Conservation (phyloP, 768 basidiomycete species). For the Leccinum obscurum region DNA sequence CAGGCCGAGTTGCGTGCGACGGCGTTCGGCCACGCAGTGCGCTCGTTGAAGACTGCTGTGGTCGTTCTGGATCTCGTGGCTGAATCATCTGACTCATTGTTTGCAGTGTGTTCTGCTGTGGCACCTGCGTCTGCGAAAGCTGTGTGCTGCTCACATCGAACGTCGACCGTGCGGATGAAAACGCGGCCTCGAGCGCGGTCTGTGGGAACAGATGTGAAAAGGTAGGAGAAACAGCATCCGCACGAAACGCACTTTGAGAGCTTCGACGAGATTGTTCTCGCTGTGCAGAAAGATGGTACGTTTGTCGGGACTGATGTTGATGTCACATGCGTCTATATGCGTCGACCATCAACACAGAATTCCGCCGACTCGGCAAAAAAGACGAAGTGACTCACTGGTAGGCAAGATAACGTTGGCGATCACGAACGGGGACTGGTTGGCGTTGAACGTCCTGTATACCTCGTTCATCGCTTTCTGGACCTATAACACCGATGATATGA, state of each 20-base stretch:
- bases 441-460: slow-evolving; percentile 82
- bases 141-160: slow-evolving; percentile 49
- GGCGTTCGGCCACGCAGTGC: background rate
- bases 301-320: slow-evolving; percentile 97
- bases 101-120: slow-evolving; percentile 6
- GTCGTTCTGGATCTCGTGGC: background rate
- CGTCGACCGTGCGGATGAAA: slow-evolving; percentile 70
- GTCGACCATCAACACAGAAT: background rate
- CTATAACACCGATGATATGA: slow-evolving; percentile 36
- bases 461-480: slow-evolving; percentile 91
- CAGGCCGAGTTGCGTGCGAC: background rate
- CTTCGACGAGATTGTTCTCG: slow-evolving; percentile 75
- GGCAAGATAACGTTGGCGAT: slow-evolving; percentile 84
- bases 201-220: slow-evolving; percentile 27
- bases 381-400: slow-evolving; percentile 49
- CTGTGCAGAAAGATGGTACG: slow-evolving; percentile 91
- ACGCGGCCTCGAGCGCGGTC: slow-evolving; percentile 66
- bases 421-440: slow-evolving; percentile 75
- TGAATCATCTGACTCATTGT: background rate
- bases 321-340: slow-evolving; percentile 70
- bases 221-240: background rate
- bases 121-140: slow-evolving; percentile 16
- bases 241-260: slow-evolving; percentile 61
- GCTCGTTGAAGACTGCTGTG: slow-evolving; percentile 4
- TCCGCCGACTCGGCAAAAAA: background rate